A percentile compares a stretch with the other conserved stretches of the same genome.
Conservation (phyloP, 441 rosid genomes). For the Sinapis alba region DNA sequence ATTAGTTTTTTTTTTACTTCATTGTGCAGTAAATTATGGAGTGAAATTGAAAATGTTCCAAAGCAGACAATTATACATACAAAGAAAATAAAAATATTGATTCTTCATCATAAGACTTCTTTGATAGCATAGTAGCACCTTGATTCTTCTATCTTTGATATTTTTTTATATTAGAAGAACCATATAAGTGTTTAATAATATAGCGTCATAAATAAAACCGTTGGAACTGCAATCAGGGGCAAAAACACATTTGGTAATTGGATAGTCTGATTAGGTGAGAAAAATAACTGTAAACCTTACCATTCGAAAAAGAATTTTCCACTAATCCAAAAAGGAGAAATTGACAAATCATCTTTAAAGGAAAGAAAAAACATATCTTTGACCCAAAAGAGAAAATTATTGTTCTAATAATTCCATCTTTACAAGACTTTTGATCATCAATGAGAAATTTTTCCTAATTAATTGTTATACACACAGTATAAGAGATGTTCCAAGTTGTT, state of each 20-base stretch:
- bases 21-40: too few species aligned
- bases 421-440: conserved; percentile 2
- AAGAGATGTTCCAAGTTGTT: not conserved
- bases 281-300: conserved; percentile 4
- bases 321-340: conserved; percentile 32
- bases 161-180: not conserved
- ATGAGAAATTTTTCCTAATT: not conserved
- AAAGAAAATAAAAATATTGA: conserved; percentile 52
- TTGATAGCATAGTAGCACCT: not conserved
- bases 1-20: too few species aligned
- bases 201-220: not conserved
- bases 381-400: conserved; percentile 30
- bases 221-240: not conserved
- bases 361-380: conserved; percentile 29
- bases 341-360: conserved; percentile 20
- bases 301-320: conserved; percentile 18
- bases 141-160: not conserved
- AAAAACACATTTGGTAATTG: conserved; percentile 12
- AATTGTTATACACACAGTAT: not conserved
- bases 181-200: not conserved
- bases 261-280: conserved; percentile 3
- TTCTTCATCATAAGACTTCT: not conserved
- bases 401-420: conserved; percentile 25
- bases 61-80: too few species aligned
- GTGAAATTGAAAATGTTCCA: too few species aligned